phyloP scores from a whole-genome alignment of 495 filamentous ascomycete genomes.

The Penicillium subrubescens region DNA sequence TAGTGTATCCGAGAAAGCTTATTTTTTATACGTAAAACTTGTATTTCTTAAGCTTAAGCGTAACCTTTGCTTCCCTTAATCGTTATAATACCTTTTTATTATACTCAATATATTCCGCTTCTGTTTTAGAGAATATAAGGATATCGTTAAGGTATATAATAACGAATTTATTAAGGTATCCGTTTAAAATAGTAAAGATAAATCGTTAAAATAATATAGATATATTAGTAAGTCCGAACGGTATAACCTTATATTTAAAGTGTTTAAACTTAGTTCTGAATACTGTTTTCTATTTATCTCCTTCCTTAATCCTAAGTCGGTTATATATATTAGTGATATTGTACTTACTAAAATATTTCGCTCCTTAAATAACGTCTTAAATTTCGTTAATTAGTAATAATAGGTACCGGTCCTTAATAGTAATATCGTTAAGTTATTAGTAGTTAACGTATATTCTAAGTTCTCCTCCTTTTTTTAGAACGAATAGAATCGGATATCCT shows the following conservation, averaged over 20 bases:
- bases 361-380: slow-evolving; percentile 19
- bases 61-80: slow-evolving; percentile 10
- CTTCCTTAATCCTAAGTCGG: slow-evolving; percentile 14
- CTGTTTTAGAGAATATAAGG: neutral
- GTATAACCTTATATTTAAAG: slow-evolving; percentile 22
- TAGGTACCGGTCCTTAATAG: slow-evolving; percentile 28
- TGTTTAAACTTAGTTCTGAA: slow-evolving; percentile 20
- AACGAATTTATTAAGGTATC: neutral
- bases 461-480: slow-evolving; percentile 29
- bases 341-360: slow-evolving; percentile 30
- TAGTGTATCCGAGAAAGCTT: slow-evolving; percentile 4
- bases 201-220: slow-evolving; percentile 14
- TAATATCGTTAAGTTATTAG: slow-evolving; percentile 28
- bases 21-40: neutral
- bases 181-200: neutral
- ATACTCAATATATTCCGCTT: neutral
- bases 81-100: slow-evolving; percentile 2
- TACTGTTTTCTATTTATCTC: slow-evolving; percentile 22
- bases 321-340: slow-evolving; percentile 25
- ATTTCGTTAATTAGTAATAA: slow-evolving; percentile 24
- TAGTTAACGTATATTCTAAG: slow-evolving; percentile 30
- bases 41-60: slow-evolving; percentile 20
- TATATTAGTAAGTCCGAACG: slow-evolving; percentile 20
- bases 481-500: slow-evolving; percentile 24
- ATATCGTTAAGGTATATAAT: no score